Conservation (phyloP, 345 rosid genomes). For the Physaria fendleri region DNA sequence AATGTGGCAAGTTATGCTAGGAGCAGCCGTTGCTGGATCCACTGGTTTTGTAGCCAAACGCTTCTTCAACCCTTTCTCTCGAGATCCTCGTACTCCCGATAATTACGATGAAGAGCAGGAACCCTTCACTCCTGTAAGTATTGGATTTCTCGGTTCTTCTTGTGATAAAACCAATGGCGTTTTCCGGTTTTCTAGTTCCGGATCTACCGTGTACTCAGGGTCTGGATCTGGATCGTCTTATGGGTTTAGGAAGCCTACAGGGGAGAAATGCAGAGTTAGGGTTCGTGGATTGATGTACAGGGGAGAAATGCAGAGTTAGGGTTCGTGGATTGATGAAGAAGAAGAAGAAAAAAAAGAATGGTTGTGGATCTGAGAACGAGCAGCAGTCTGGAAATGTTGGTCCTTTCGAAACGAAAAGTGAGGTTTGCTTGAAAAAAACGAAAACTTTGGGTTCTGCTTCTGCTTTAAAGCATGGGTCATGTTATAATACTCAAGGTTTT, state of each 20-base stretch:
- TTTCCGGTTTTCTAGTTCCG: constrained; percentile 71
- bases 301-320: constrained; percentile 27
- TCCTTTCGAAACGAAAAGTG: constrained; percentile 28
- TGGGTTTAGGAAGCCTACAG: constrained; percentile 23
- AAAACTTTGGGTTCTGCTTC: constrained; percentile 33
- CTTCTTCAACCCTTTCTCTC: constrained; percentile 33
- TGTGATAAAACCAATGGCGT: constrained; percentile 36
- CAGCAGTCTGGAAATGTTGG: constrained; percentile 34
- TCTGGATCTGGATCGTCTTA: constrained; percentile 14
- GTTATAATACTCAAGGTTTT: constrained; percentile 42
- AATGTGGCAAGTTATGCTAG: constrained; percentile 79
- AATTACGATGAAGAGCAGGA: neutral
- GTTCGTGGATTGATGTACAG: constrained; percentile 16
- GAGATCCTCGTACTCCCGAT: neutral
- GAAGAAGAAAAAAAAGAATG: constrained; percentile 15
- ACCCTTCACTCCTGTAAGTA: constrained; percentile 3
- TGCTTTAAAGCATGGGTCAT: constrained; percentile 36
- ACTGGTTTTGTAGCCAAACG: constrained; percentile 56
- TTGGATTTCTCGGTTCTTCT: constrained; percentile 26
- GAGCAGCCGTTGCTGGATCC: constrained; percentile 75
- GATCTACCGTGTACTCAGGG: constrained; percentile 26
- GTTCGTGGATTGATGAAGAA: constrained; percentile 17
- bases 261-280: constrained; percentile 26
- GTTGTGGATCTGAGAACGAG: constrained; percentile 10
- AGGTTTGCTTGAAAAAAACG: constrained; percentile 54